Evolutionary conservation across 2,329 filamentous ascomycete genomes (phyloP).

Genomic region (Bimuria novae-zelandiae): DNA sequence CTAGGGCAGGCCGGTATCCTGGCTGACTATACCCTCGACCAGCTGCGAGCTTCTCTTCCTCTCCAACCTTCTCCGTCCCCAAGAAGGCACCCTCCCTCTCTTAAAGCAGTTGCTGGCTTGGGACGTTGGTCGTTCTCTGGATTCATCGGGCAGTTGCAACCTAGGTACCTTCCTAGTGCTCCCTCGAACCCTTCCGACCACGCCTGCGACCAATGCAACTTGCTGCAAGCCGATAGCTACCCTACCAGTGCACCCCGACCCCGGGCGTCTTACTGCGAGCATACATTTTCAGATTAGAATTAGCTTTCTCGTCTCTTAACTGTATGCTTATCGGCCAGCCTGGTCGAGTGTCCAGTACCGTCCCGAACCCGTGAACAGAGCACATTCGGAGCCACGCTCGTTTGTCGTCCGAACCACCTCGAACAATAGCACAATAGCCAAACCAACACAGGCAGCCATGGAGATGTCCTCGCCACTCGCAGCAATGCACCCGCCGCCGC

Average conservation of each 20-base stretch:
- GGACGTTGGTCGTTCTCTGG: conserved; percentile 35
- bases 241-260: conserved; percentile 19
- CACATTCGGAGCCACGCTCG: conserved; percentile 17
- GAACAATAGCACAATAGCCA: background rate
- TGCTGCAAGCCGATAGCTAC: conserved; percentile 27
- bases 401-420: conserved; percentile 17
- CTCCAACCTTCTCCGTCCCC: conserved; percentile 46
- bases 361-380: conserved; percentile 25
- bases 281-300: conserved; percentile 49
- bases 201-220: conserved; percentile 30
- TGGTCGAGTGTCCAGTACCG: conserved; percentile 17
- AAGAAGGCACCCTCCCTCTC: conserved; percentile 41
- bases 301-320: conserved; percentile 41
- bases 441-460: conserved; percentile 68
- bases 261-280: conserved; percentile 34
- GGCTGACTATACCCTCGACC: conserved; percentile 44
- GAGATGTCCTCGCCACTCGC: conserved; percentile 93
- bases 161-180: conserved; percentile 13
- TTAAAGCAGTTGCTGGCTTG: conserved; percentile 25
- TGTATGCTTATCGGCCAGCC: conserved; percentile 42
- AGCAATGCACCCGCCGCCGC: conserved; percentile 79
- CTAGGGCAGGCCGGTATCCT: conserved; percentile 35
- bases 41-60: conserved; percentile 30
- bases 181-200: conserved; percentile 23
- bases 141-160: conserved; percentile 32